Evolutionary conservation across 306 rosid genomes (phyloP), one percentile per base, ranked within the genome.

Genomic region (Rosa chinensis): DNA sequence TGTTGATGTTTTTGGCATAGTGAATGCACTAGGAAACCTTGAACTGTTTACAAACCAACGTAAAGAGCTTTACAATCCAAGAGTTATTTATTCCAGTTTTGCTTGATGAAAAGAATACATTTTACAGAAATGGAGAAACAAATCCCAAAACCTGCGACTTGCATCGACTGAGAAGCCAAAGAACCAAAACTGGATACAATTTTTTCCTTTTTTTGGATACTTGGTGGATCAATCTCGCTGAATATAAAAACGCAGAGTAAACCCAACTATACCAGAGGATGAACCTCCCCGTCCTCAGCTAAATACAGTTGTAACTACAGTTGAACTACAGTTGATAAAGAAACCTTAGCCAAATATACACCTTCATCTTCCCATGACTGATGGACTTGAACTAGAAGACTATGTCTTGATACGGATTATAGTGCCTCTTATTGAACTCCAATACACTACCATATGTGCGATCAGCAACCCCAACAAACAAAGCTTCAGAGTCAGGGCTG

Each of bases 401-500:
- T 25, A 81, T 73, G 62, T 88, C 92, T 11, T 82, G 78, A 75
- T 91, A 90, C 10, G 18, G 78, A 75, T 86, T 70, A 35, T 62
- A 20, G 69, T 77, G 94, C 74, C 77, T 87, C 81, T 84, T 86
- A 77, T 71, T 90, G 80, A 90, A 93, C 89, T 95, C 98, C 62
- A 95, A 82, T 75, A 95, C 77, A 66, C 99, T 93, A 20, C 97
- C 97, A 13, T 95, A 95, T 1, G 91, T 89, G 20, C 69, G 16
- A 70, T 80, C 75, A 79, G 77, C 13, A 28, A 13, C 14, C 12
- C 14, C 17, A 4, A 48, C 6, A 81, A 93, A 95, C 49, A 17
- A 48, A 55, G 99, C 92, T 74, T 93, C 90, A 6, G 84, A 80
- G 82, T 95, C 99, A 0, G 99, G 99, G 88, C 97, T 93, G 45